phyloP scores from a whole-genome alignment of 768 basidiomycete species.

The Zangia roseola region DNA sequence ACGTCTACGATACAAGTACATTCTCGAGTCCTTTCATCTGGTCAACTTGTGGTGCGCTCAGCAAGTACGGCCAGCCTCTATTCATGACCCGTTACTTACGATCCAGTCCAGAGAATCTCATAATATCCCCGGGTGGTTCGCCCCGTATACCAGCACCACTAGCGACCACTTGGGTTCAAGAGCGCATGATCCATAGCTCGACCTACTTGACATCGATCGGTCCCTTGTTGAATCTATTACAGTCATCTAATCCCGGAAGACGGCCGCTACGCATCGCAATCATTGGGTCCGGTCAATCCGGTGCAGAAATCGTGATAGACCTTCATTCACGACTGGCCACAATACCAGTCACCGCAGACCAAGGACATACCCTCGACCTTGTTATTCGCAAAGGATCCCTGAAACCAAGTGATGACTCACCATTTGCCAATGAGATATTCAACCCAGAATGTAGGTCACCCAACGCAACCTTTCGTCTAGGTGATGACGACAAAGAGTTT shows the following conservation, averaged over 20 bases:
- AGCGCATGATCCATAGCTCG: slow-evolving; percentile 44
- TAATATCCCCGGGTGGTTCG: slow-evolving; percentile 51
- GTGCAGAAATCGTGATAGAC: slow-evolving; percentile 47
- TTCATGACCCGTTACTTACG: slow-evolving; percentile 2
- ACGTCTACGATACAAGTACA: slow-evolving; percentile 39
- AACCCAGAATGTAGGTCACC: slow-evolving; percentile 42
- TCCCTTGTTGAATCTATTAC: slow-evolving; percentile 31
- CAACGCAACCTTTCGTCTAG: neutral
- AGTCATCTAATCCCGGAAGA: slow-evolving; percentile 14
- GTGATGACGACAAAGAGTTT: neutral
- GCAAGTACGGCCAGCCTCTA: slow-evolving; percentile 36
- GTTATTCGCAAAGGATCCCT: slow-evolving; percentile 50
- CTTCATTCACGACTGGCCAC: slow-evolving; percentile 38
- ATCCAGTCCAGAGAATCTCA: slow-evolving; percentile 39
- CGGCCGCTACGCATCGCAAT: slow-evolving; percentile 42
- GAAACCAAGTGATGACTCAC: slow-evolving; percentile 52
- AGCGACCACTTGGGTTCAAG: slow-evolving; percentile 30
- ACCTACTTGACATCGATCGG: slow-evolving; percentile 40
- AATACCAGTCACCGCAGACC: slow-evolving; percentile 24
- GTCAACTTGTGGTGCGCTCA: slow-evolving; percentile 32
- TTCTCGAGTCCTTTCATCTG: slow-evolving; percentile 36
- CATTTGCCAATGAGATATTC: slow-evolving; percentile 55
- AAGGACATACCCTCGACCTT: slow-evolving; percentile 45
- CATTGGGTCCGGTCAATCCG: slow-evolving; percentile 48
- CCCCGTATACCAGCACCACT: slow-evolving; percentile 43